Evolutionary conservation across 140 eudicot genomes (phyloP).

Genomic region (Cichorium intybus): DNA sequence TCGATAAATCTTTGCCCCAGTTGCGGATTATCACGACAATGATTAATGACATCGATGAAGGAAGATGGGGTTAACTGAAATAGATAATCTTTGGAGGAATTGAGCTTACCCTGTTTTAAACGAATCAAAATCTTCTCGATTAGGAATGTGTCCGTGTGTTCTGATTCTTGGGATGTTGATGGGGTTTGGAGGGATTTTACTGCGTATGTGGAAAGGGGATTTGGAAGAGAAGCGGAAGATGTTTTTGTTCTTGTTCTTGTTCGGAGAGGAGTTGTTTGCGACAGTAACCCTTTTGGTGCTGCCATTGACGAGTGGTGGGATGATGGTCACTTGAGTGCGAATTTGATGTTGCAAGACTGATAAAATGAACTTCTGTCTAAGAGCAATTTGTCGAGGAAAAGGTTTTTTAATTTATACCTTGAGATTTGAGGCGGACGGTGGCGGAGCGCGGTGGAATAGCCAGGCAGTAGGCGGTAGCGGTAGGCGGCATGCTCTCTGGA

Average conservation of each 20-base stretch:
- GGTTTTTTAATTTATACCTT: too few species aligned
- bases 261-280: conserved; percentile 13
- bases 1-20: conserved; percentile 50
- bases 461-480: not conserved
- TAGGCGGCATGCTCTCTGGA: not conserved
- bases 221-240: conserved; percentile 6
- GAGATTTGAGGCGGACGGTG: not conserved
- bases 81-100: conserved; percentile 16
- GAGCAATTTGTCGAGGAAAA: not conserved
- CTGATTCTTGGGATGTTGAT: not conserved
- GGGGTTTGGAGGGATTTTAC: conserved; percentile 15
- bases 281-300: conserved; percentile 12
- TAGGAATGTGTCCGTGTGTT: conserved; percentile 31
- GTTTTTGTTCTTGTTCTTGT: conserved; percentile 6
- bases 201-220: conserved; percentile 11
- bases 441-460: not conserved
- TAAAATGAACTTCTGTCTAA: not conserved
- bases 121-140: conserved; percentile 48
- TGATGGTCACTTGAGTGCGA: not conserved
- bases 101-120: conserved; percentile 50
- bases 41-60: conserved; percentile 37
- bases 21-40: conserved; percentile 44
- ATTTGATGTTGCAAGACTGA: not conserved
- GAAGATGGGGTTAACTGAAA: conserved; percentile 46
- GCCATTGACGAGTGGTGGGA: conserved; percentile 5